Evolutionary conservation across 1,284 basidiomycete genomes (phyloP).

Genomic region (Stereum hirsutum): DNA sequence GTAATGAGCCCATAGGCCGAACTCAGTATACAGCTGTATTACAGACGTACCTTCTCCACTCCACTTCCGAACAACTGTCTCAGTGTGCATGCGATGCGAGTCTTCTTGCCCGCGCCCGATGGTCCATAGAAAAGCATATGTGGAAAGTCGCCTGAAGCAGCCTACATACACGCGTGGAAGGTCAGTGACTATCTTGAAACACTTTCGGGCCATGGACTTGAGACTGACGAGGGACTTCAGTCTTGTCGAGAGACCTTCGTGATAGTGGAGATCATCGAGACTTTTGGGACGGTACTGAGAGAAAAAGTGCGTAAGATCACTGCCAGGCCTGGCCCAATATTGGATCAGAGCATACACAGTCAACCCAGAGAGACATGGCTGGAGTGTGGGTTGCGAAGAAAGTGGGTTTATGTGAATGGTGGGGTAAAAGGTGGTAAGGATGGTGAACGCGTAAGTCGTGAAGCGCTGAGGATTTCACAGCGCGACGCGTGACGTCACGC

Average conservation of each 20-base stretch:
- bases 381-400: no score
- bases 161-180: conserved; percentile 29
- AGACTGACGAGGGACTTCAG: conserved; percentile 68
- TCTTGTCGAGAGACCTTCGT: conserved; percentile 72
- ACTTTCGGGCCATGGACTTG: background rate
- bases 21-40: conserved; percentile 27
- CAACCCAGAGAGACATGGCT: conserved; percentile 11
- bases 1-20: background rate
- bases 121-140: conserved; percentile 98
- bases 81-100: conserved; percentile 85
- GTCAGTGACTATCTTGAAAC: background rate
- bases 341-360: conserved; percentile 6
- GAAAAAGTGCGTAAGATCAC: background rate
- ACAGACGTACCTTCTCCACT: conserved; percentile 72
- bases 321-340: background rate
- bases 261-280: conserved; percentile 87
- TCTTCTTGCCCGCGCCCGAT: conserved; percentile 97
- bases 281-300: conserved; percentile 78
- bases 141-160: conserved; percentile 89
- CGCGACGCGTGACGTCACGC: conserved; percentile 4
- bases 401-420: background rate
- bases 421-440: background rate
- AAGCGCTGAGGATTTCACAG: background rate
- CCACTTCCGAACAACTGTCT: conserved; percentile 88
- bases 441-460: background rate